Evolutionary conservation across 2,329 filamentous ascomycete genomes (phyloP).

Genomic region (Diplocarpon rosae): DNA sequence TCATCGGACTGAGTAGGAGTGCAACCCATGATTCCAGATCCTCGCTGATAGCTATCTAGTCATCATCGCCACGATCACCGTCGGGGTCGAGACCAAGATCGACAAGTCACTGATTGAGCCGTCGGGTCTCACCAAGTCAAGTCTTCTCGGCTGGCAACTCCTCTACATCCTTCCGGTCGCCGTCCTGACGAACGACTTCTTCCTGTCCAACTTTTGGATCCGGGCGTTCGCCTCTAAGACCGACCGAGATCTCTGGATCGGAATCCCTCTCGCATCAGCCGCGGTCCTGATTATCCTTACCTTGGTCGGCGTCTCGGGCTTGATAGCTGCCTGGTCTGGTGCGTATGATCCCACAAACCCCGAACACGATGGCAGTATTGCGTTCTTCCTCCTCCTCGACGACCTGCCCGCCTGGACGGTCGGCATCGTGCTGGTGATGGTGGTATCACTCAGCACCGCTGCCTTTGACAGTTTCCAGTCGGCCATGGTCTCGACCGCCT

Average conservation of each 20-base stretch:
- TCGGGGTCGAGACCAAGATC: constrained; percentile 65
- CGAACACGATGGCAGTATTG: constrained; percentile 50
- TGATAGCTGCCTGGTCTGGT: constrained; percentile 70
- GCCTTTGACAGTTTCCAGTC: constrained; percentile 74
- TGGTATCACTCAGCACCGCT: constrained; percentile 63
- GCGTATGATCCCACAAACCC: constrained; percentile 51
- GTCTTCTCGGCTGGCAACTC: constrained; percentile 71
- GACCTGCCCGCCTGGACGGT: constrained; percentile 71
- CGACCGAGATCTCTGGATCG: constrained; percentile 67
- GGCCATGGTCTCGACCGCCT: constrained; percentile 75
- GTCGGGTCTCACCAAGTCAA: constrained; percentile 58
- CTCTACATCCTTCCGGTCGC: constrained; percentile 76
- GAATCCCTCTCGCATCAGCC: constrained; percentile 55
- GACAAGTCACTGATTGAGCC: constrained; percentile 55
- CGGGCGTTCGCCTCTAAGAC: constrained; percentile 71
- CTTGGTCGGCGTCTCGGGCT: constrained; percentile 60
- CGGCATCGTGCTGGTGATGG: constrained; percentile 71
- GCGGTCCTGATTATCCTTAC: constrained; percentile 58
- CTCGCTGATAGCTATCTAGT: constrained; percentile 28
- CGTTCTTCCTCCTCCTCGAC: constrained; percentile 65
- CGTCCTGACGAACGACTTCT: constrained; percentile 77
- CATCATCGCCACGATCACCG: constrained; percentile 65
- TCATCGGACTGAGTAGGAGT: constrained; percentile 46
- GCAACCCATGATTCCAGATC: no score
- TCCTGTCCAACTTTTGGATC: constrained; percentile 76